phyloP scores from a whole-genome alignment of 2,329 filamentous ascomycete genomes.

The Fusarium caatingaense region DNA sequence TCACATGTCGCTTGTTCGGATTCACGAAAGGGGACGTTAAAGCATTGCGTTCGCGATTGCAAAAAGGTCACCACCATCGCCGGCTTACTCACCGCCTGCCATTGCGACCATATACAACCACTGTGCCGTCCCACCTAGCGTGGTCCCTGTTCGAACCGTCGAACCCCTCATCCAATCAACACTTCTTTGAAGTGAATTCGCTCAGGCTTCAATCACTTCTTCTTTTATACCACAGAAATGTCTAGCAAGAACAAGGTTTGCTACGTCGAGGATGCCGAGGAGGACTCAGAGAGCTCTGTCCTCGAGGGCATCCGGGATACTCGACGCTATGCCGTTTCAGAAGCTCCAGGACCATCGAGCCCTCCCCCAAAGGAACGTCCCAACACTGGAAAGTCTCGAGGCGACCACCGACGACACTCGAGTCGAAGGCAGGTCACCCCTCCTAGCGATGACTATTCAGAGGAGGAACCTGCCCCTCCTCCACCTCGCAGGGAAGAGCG shows the following conservation, averaged over 20 bases:
- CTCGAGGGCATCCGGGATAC: slow-evolving; percentile 55
- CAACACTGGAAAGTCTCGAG: slow-evolving; percentile 63
- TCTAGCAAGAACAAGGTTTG: slow-evolving; percentile 52
- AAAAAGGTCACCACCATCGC: slow-evolving; percentile 22
- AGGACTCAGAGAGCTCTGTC: slow-evolving; percentile 60
- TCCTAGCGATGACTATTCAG: slow-evolving; percentile 50
- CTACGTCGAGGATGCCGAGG: slow-evolving; percentile 64
- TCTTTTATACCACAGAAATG: slow-evolving; percentile 54
- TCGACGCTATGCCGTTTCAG: slow-evolving; percentile 60
- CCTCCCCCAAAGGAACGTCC: slow-evolving; percentile 62
- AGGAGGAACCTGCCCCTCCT: slow-evolving; percentile 54
- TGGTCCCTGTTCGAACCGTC: slow-evolving; percentile 45
- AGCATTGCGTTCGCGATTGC: slow-evolving; percentile 41
- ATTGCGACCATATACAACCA: slow-evolving; percentile 39
- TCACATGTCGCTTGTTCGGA: slow-evolving; percentile 41
- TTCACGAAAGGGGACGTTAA: slow-evolving; percentile 42
- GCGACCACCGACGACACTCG: slow-evolving; percentile 50
- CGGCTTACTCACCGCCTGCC: slow-evolving; percentile 37
- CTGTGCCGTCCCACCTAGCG: slow-evolving; percentile 46
- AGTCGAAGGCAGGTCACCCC: slow-evolving; percentile 54
- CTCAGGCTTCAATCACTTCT: slow-evolving; percentile 36
- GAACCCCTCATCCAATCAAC: slow-evolving; percentile 39
- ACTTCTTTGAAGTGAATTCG: slow-evolving; percentile 39
- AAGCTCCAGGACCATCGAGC: slow-evolving; percentile 55
- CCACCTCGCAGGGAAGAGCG: slow-evolving; percentile 49